Conservation (phyloP, 2,329 filamentous ascomycete species). For the Setomelanomma holmii region DNA sequence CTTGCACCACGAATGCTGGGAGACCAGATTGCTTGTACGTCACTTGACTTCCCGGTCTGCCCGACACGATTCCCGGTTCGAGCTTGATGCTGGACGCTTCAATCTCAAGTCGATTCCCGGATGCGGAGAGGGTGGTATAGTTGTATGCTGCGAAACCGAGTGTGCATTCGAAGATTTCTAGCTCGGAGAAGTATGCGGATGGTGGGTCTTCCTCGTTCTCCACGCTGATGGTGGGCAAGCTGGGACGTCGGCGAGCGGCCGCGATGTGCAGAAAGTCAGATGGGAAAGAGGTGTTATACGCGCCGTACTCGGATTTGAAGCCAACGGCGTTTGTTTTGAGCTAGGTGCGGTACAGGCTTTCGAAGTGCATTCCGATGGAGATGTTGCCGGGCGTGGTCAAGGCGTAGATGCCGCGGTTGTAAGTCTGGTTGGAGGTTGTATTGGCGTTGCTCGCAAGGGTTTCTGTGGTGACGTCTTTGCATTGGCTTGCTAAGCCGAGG, state of each 20-base stretch:
- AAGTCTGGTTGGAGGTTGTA: background rate
- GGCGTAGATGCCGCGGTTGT: background rate
- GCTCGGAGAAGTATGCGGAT: background rate
- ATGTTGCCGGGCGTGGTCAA: background rate
- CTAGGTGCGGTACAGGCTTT: background rate
- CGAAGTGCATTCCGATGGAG: background rate
- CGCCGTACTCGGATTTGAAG: background rate
- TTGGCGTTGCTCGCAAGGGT: background rate
- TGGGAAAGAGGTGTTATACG: background rate
- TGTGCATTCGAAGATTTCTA: background rate
- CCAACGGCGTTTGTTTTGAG: background rate
- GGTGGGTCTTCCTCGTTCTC: background rate
- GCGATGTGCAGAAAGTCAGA: background rate
- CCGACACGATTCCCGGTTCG: background rate
- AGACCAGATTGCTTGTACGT: background rate
- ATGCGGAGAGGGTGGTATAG: background rate
- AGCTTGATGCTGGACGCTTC: background rate
- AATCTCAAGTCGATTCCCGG: background rate
- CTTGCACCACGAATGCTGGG: background rate
- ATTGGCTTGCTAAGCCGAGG: background rate
- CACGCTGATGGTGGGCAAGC: background rate
- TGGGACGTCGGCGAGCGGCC: no score
- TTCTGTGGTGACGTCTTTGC: background rate
- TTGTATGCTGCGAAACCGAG: background rate
- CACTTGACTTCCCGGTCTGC: background rate